Base-by-base conservation (phyloP, 2,329 filamentous ascomycete species). In the Neofusicoccum umdonicola region DNA sequence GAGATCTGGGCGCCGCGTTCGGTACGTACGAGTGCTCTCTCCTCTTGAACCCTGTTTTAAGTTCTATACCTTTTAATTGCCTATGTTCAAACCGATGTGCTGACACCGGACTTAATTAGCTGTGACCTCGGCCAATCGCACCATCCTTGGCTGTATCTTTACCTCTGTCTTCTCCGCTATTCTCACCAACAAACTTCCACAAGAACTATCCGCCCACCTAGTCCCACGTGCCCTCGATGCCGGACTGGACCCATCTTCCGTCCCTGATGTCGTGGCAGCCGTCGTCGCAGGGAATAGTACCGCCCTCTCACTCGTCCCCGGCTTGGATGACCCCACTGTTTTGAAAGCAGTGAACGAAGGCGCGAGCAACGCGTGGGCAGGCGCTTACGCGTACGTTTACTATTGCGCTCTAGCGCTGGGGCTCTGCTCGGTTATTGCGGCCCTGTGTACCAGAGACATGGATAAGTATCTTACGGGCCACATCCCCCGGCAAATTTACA, bases 81-180 rank as follows among this genome's bases (percentile, higher is more conserved):
- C 4, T 17, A 4, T 9, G 3, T 54, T 52, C 15, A 15, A 31
- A 22, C 42, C 5, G 11, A 22, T 2, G 9, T 42, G 47, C 19
- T 27, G 3, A 9, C 5, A 42, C 39, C 54, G n/a, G 63, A 41
- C 45, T 19, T 6, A 0, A 19, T 4, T 4, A 67, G 67, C 65
- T n/a, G 62, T 68, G 41, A 69, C 67, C 13, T 67, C 67, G 17
- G 64, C 68, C 22, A 66, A 65, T 19, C 68, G 66, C 8, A 67
- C 66, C 9, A 70, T 69, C 37, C 65, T 69, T 37, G 66, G 66
- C n/a, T 67, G 67, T 11, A 65, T 69, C 58, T 69, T 68, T 37
- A 69, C 67, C 12, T 64, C 68, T 1, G 58, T 66, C 13, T 69
- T 70, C 64, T 66, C 70, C n/a, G 69, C 70, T n/a, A 66, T 72